Percentiles rank a stretch among this genome's conserved stretches.
These are phyloP conservation scores for Podospora fimiseda DNA, from an alignment of 495 filamentous ascomycete species.

Conservation along the genomic window DNA sequence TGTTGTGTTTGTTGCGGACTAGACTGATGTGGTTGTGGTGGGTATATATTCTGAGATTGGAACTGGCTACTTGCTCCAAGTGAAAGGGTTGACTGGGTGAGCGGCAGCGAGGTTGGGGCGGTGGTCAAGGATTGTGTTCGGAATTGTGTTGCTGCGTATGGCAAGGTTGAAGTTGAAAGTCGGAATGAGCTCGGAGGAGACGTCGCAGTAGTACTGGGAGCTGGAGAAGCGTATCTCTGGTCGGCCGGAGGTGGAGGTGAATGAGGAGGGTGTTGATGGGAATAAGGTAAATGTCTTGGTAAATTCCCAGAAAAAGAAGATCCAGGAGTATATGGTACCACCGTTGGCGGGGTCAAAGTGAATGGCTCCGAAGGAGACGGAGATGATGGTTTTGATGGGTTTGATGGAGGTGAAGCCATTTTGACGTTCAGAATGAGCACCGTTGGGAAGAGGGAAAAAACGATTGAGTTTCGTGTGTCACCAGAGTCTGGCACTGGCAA, in stretches of 20 bases:
- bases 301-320: neutral
- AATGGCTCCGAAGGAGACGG: neutral
- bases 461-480: too few species aligned
- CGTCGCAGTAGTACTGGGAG: neutral
- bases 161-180: neutral
- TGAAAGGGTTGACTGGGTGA: neutral
- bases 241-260: neutral
- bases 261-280: neutral
- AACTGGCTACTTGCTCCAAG: too few species aligned
- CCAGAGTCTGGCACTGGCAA: too few species aligned
- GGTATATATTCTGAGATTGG: too few species aligned
- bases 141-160: neutral
- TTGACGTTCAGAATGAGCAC: too few species aligned
- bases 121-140: neutral
- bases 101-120: too few species aligned
- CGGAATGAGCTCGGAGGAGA: neutral
- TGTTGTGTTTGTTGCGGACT: too few species aligned
- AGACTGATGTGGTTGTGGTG: too few species aligned
- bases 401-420: neutral
- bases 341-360: neutral
- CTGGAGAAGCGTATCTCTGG: neutral
- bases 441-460: too few species aligned
- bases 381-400: neutral
- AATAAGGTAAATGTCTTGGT: neutral
- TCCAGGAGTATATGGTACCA: neutral